Base-by-base conservation (phyloP, 1,284 basidiomycete genomes). In the Boletus smithii region DNA sequence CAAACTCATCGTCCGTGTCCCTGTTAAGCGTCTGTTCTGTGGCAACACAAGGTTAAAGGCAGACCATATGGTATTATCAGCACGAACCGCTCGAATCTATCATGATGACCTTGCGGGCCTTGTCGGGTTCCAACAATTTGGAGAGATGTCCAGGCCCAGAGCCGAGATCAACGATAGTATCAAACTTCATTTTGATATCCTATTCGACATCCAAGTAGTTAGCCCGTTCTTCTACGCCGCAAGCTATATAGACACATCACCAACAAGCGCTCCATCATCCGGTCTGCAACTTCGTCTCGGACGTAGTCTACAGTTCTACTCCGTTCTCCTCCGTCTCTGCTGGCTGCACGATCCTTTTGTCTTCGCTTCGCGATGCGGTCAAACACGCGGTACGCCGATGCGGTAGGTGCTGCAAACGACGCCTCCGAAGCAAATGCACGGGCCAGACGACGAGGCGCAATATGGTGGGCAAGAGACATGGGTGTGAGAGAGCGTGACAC, bases 121-220 rank as follows among this genome's bases (percentile, higher is more conserved):
- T 84, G 38, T 83, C 73, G 4, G 74, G 69, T 59, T 93, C 91
- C 27, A 99, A 64, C 26, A 95, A 73, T 63, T 88, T 91, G 1
- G 92, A 83, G 56, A 99, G 83, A 68, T 95, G 91, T 2, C 95
- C 95, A 2, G 95, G 76, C n/a, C 95, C 95, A n/a, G 91, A 85
- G 1, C 94, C 91, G 18, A 98, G 72, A 69, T 99, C 97, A 13
- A 99, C 73, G 17, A 99, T 75, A 2, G 81, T 78, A 38, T 76
- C 72, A 58, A 95, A 97, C 33, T 81, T 85, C 32, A 86, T 79
- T 70, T 92, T 95, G 55, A 99, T 88, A 66, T 99, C 95, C 92
- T 97, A 61, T 23, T 48, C 41, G 30, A 30, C 14, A 36, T 7
- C 14, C n/a, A 16, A 20, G 10, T 14, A 32, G 31, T 58, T n/a